Evolutionary conservation across 2,329 filamentous ascomycete genomes (phyloP).

Genomic region (Verticillium longisporum): DNA sequence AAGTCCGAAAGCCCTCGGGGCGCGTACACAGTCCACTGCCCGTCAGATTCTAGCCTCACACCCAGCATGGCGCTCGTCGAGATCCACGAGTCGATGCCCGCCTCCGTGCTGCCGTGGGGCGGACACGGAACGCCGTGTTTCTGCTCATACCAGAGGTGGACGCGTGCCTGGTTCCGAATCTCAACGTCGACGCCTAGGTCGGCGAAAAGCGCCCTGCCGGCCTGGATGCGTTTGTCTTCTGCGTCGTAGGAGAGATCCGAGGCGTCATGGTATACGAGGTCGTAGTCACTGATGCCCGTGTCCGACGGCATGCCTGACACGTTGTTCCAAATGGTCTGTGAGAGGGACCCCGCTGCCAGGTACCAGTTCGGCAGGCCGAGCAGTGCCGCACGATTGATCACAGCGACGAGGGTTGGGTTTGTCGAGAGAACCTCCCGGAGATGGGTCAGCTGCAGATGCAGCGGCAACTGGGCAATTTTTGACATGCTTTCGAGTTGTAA

Average conservation of each 20-base stretch:
- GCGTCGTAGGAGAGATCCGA: conserved; percentile 27
- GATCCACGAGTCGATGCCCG: conserved; percentile 25
- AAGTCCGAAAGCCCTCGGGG: conserved; percentile 27
- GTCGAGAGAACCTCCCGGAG: conserved; percentile 16
- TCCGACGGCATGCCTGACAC: conserved; percentile 19
- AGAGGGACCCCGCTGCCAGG: conserved; percentile 26
- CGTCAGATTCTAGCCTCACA: conserved; percentile 15
- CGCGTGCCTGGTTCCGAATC: conserved; percentile 30
- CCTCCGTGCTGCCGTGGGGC: conserved; percentile 20
- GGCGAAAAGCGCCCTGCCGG: conserved; percentile 19
- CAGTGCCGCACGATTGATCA: conserved; percentile 17
- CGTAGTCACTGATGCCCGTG: conserved; percentile 28
- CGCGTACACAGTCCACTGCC: conserved; percentile 25
- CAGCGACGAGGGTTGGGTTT: conserved; percentile 20
- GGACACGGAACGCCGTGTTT: conserved; percentile 23
- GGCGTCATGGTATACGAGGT: conserved; percentile 26
- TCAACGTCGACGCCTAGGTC: conserved; percentile 24
- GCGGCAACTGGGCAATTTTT: no score
- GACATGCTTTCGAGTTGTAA: no score
- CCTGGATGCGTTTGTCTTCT: conserved; percentile 25
- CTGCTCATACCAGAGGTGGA: conserved; percentile 27
- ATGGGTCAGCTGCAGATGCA: conserved; percentile 14
- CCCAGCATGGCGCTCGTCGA: conserved; percentile 27
- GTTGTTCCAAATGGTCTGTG: conserved; percentile 31
- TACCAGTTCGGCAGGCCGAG: conserved; percentile 26